Base-by-base conservation (phyloP, 2,329 filamentous ascomycete species). In the Colletotrichum zoysiae region DNA sequence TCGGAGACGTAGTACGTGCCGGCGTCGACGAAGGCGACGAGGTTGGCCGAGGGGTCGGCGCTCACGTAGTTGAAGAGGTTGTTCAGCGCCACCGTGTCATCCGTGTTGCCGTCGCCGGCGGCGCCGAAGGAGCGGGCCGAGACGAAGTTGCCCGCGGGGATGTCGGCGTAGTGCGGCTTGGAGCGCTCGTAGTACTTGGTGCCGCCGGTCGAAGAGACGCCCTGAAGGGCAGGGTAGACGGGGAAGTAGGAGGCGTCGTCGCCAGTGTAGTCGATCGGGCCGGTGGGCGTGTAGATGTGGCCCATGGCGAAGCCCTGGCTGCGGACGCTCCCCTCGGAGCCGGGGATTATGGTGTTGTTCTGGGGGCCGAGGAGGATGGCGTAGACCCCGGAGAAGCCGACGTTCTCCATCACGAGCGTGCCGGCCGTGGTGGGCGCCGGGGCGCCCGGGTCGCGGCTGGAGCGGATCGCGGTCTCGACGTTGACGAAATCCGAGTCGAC, bases 81-180 rank as follows among this genome's bases (percentile, higher is more conserved):
- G 77, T 94, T 92, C 68, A 96, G 87, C 18, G 88, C 89, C 9
- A 84, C 84, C 1, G 93, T 95, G 78, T 96, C 94, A 75, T 96
- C 93, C 1, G 92, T 91, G 2, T 80, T 79, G 46, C 93, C 93
- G 76, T 96, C 92, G 73, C 93, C 94, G 76, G 86, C 90, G 67
- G 91, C 92, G 48, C 93, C 92, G 18, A 84, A 84, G 18, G 84
- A 84, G 75, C 92, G 93, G 77, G 93, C 89, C 70, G 90, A 92
- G 76, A 93, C 79, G 78, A 96, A 94, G 8, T 86, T 84, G 2
- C 84, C 84, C 1, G 85, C 85, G 0, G 89, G 82, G 4, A 91
- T 77, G 38, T 86, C 80, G 67, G 90, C 87, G 78, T 96, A 97
- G 75, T 93, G 89, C 7, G 94, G 94, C 85, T 93, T 94, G 75